Evolutionary conservation across 1,139 yeast species (phyloP).

Genomic region (Diutina neorugosa): DNA sequence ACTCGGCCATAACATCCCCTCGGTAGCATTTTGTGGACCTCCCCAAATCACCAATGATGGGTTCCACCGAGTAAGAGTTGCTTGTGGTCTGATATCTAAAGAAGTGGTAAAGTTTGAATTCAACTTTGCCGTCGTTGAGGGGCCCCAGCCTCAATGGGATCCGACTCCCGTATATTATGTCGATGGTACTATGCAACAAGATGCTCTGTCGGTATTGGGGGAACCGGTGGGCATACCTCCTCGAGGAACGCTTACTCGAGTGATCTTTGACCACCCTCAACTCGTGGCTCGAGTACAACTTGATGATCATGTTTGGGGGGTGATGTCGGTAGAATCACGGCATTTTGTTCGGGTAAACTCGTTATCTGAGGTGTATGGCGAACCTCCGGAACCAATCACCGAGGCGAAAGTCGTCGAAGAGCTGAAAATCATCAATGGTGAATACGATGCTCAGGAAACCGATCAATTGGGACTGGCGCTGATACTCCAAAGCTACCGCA

Average conservation of each 20-base stretch:
- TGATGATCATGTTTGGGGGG: conserved; percentile 1
- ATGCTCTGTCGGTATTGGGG: background rate
- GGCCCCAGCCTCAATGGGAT: conserved; percentile 5
- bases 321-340: background rate
- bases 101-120: conserved; percentile 33
- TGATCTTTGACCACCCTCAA: background rate
- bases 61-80: conserved; percentile 14
- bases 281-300: background rate
- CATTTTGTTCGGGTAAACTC: background rate
- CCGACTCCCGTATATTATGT: conserved; percentile 11
- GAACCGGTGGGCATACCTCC: background rate
- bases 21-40: conserved; percentile 28
- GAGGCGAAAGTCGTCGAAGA: conserved; percentile 11
- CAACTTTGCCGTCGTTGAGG: conserved; percentile 10
- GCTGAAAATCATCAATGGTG: conserved; percentile 22
- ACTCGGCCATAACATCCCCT: conserved; percentile 49
- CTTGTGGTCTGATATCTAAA: conserved; percentile 38
- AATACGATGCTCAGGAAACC: conserved; percentile 17
- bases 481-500: background rate
- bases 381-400: background rate
- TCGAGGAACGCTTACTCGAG: background rate
- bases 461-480: conserved; percentile 30
- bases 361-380: background rate
- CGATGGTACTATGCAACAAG: conserved; percentile 6
- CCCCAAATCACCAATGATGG: conserved; percentile 9